These are phyloP conservation scores for Canavalia gladiata DNA, from an alignment of 306 rosid species.

Conservation along the genomic window DNA sequence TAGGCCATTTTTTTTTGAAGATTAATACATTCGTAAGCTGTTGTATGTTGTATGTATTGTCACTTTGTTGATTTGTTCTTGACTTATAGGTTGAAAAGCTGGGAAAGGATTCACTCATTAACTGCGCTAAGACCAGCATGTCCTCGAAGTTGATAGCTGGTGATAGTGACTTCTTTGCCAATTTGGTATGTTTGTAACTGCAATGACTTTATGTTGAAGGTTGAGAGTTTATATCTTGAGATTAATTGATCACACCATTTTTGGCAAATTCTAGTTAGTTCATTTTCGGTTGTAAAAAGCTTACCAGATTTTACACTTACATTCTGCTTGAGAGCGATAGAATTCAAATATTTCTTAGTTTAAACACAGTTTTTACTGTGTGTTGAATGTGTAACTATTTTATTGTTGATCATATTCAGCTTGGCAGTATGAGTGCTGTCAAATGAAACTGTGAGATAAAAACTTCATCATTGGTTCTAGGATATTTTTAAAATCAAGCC, in stretches of 20 bases:
- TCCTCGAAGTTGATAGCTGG: conserved; percentile 98
- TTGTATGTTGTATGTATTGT: conserved; percentile 7
- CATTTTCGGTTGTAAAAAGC: neutral
- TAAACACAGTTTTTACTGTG: neutral
- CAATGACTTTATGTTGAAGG: conserved; percentile 3
- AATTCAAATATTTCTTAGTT: conserved; percentile 33
- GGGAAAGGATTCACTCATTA: conserved; percentile 84
- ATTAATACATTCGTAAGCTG: conserved; percentile 22
- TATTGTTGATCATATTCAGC: neutral
- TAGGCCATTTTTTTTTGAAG: neutral
- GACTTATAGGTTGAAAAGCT: conserved; percentile 85
- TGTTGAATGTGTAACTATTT: conserved; percentile 11
- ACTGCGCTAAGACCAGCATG: conserved; percentile 99
- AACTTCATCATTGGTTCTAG: conserved; percentile 4
- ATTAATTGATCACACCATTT: conserved; percentile 7
- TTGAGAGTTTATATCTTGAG: conserved; percentile 15
- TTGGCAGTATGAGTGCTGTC: neutral
- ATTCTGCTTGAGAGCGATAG: conserved; percentile 13
- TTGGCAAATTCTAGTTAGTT: neutral
- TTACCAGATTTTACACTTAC: too few species aligned
- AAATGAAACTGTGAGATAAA: conserved; percentile 8
- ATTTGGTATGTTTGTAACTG: conserved; percentile 69
- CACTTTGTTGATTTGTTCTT: conserved; percentile 32
- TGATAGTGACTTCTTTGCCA: conserved; percentile 92
- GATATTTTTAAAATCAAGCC: conserved; percentile 15